Evolutionary conservation across 2,329 filamentous ascomycete genomes (phyloP).

Genomic region (Penicillium sp.): DNA sequence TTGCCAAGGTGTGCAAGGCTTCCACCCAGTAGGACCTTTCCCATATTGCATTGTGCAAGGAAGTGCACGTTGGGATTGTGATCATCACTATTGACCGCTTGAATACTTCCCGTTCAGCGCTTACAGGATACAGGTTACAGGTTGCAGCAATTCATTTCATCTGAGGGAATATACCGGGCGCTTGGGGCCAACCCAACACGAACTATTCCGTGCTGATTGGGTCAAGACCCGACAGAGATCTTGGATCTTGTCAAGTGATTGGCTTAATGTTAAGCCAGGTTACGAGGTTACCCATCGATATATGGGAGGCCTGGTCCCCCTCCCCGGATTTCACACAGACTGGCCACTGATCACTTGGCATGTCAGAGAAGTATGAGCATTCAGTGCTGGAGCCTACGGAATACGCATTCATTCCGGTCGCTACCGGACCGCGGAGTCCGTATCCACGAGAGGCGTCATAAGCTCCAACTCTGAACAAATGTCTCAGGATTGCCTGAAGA

Average conservation of each 20-base stretch:
- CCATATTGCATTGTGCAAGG: slow-evolving; percentile 4
- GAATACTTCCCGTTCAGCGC: neutral
- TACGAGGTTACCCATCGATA: slow-evolving; percentile 7
- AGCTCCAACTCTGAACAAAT: neutral
- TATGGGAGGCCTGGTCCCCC: slow-evolving; percentile 1
- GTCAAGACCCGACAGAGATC: neutral
- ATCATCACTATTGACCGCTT: slow-evolving; percentile 6
- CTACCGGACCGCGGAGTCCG: neutral
- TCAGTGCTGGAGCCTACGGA: neutral
- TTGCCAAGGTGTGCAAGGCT: slow-evolving; percentile 1
- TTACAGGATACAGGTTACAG: neutral
- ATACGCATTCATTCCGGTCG: neutral
- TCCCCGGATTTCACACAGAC: slow-evolving; percentile 12
- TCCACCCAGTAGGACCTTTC: neutral
- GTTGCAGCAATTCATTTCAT: neutral
- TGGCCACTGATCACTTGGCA: neutral
- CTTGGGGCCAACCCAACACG: slow-evolving; percentile 2
- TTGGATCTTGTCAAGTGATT: slow-evolving; percentile 12
- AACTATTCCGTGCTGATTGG: slow-evolving; percentile 12
- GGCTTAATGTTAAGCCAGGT: neutral
- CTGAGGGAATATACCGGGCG: neutral
- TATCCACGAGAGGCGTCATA: neutral
- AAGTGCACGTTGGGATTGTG: neutral
- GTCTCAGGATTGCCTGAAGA: neutral
- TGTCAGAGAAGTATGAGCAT: neutral